Evolutionary conservation across 2,329 filamentous ascomycete species (phyloP).

Genomic region (Epichloe glyceriae): DNA sequence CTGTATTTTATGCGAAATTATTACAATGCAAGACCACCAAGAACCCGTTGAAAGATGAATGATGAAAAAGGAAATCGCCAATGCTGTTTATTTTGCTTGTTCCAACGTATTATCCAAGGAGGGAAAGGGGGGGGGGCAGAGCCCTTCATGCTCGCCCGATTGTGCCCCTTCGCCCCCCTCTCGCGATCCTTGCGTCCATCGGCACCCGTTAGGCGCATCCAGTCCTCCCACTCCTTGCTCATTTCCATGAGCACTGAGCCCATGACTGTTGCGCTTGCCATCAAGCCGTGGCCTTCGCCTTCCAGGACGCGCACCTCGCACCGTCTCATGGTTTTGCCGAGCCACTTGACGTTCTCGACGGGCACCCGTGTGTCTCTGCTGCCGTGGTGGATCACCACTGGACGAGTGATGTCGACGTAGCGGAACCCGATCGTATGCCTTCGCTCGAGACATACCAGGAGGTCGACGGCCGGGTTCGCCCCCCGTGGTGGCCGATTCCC

Average conservation of each 20-base stretch:
- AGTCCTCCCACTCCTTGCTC: slow-evolving; percentile 84
- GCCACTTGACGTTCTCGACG: slow-evolving; percentile 88
- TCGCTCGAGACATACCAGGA: slow-evolving; percentile 84
- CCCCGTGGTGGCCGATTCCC: slow-evolving; percentile 80
- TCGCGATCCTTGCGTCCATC: slow-evolving; percentile 23
- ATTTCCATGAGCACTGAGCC: slow-evolving; percentile 90
- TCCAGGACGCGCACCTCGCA: slow-evolving; percentile 87
- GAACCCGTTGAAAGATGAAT: not conserved
- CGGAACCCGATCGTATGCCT: slow-evolving; percentile 87
- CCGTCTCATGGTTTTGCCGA: slow-evolving; percentile 83
- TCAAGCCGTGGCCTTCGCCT: slow-evolving; percentile 85
- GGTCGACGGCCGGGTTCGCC: slow-evolving; percentile 85
- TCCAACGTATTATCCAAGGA: too few species aligned
- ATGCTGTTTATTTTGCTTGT: not conserved
- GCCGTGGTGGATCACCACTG: slow-evolving; percentile 89
- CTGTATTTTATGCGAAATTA: too few species aligned
- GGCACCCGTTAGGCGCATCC: slow-evolving; percentile 48
- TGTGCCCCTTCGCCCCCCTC: slow-evolving; percentile 17
- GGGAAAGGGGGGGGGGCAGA: accelerated
- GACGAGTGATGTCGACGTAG: slow-evolving; percentile 87
- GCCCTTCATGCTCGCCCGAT: slow-evolving; percentile 7
- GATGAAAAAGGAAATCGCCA: not conserved
- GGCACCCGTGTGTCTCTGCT: slow-evolving; percentile 83
- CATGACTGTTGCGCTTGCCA: slow-evolving; percentile 93
- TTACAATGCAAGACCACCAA: too few species aligned